Conservation (phyloP, 169 alveolate genomes). For the Eimeria praecox region DNA sequence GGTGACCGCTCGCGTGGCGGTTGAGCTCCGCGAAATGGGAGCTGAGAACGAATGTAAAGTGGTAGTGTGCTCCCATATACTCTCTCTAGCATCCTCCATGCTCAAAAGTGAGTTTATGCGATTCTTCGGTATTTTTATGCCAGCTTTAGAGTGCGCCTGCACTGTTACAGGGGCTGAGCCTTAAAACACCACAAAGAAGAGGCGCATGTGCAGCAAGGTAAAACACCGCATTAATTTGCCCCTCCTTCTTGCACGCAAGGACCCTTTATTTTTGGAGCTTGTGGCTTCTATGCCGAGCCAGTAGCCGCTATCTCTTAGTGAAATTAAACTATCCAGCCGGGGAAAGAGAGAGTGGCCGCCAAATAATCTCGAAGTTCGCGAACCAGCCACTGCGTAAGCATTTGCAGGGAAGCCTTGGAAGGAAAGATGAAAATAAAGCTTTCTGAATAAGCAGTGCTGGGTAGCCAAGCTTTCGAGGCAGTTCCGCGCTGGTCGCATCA, state of each 20-base stretch:
- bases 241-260: not conserved
- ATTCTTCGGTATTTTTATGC: not conserved
- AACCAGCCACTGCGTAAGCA: not conserved
- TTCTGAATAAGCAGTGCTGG: not conserved
- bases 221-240: not conserved
- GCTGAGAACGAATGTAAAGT: not conserved
- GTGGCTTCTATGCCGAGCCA: not conserved
- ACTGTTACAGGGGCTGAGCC: conserved; percentile 23
- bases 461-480: not conserved
- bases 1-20: conserved; percentile 50
- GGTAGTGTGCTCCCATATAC: not conserved
- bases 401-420: not conserved
- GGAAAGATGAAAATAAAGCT: too few relatives aligned
- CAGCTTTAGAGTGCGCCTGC: not conserved
- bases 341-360: not conserved
- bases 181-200: not conserved
- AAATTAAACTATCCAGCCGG: not conserved
- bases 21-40: conserved; percentile 24
- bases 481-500: not conserved
- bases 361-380: not conserved
- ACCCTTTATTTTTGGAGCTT: not conserved
- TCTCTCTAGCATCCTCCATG: not conserved
- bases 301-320: not conserved
- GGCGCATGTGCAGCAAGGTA: not conserved
- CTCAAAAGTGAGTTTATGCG: not conserved